phyloP scores from a whole-genome alignment of 176 grass and related monocot genomes.

The Lolium multiflorum region DNA sequence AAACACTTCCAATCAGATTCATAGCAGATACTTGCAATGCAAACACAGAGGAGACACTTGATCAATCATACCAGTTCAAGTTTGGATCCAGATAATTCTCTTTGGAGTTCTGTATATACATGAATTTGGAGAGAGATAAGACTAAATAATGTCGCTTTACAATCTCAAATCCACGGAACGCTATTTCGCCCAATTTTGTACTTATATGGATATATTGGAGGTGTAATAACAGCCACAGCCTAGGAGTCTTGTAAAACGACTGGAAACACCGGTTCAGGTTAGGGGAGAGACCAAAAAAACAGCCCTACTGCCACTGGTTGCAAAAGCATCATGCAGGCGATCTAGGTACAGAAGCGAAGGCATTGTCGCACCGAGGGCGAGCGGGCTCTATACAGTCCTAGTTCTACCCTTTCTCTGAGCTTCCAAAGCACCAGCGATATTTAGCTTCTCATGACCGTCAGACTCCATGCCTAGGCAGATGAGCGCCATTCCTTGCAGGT shows the following conservation, averaged over 20 bases:
- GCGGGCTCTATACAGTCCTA: slow-evolving; percentile 63
- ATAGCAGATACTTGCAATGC: neutral
- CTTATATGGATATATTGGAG: slow-evolving; percentile 55
- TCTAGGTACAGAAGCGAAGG: slow-evolving; percentile 56
- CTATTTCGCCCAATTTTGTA: slow-evolving; percentile 48
- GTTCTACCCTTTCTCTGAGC: slow-evolving; percentile 60
- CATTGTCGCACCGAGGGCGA: slow-evolving; percentile 30
- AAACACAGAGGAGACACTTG: neutral
- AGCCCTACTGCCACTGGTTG: slow-evolving; percentile 64
- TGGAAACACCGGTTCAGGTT: slow-evolving; percentile 52
- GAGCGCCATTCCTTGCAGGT: slow-evolving; percentile 69
- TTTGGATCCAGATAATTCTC: neutral
- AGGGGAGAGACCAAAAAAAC: slow-evolving; percentile 56
- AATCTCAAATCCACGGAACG: slow-evolving; percentile 51
- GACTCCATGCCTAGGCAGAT: slow-evolving; percentile 65
- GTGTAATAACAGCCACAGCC: slow-evolving; percentile 51
- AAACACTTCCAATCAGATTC: too few relatives aligned
- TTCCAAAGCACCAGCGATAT: slow-evolving; percentile 63
- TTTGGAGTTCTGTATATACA: slow-evolving; percentile 64
- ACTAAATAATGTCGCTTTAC: slow-evolving; percentile 56
- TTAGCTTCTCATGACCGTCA: slow-evolving; percentile 63
- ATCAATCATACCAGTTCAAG: slow-evolving; percentile 21
- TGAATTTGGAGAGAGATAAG: slow-evolving; percentile 39
- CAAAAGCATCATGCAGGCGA: slow-evolving; percentile 50
- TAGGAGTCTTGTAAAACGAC: slow-evolving; percentile 53